Evolutionary conservation across 2,329 filamentous ascomycete species (phyloP).

Genomic region (Cladobotryum mycophilum): DNA sequence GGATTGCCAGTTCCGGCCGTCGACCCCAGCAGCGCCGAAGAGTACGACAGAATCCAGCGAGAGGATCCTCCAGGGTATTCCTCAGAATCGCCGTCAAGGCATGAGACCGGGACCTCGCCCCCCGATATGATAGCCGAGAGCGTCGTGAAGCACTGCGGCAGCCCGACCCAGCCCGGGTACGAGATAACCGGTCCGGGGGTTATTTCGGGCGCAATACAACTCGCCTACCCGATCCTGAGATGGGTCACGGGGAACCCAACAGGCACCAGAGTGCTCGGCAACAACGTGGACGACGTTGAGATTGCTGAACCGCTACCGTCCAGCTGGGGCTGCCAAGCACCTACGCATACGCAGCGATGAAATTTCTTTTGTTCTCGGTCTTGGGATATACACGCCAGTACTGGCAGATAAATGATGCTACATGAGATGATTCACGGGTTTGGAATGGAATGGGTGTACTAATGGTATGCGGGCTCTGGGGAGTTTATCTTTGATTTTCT

Average conservation of each 20-base stretch:
- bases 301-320: not conserved
- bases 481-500: not conserved
- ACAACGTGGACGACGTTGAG: slow-evolving; percentile 3
- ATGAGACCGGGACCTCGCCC: slow-evolving; percentile 19
- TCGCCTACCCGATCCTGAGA: slow-evolving; percentile 26
- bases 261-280: slow-evolving; percentile 1
- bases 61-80: slow-evolving; percentile 23
- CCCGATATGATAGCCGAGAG: slow-evolving; percentile 11
- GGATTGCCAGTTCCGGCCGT: slow-evolving; percentile 40
- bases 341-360: too few species aligned
- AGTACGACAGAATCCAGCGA: slow-evolving; percentile 39
- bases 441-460: not conserved
- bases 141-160: slow-evolving; percentile 14
- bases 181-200: slow-evolving; percentile 18
- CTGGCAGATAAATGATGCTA: not conserved
- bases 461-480: too few species aligned
- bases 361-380: too few species aligned
- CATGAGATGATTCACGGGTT: not conserved
- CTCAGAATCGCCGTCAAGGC: slow-evolving; percentile 21
- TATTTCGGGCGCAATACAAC: slow-evolving; percentile 23
- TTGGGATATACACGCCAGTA: not conserved
- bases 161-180: slow-evolving; percentile 24
- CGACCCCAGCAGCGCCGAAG: slow-evolving; percentile 48
- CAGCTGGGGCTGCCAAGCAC: not conserved
- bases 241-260: slow-evolving; percentile 16